Evolutionary conservation across 2,329 filamentous ascomycete species (phyloP).

Genomic region (Plectosphaerella sp.): DNA sequence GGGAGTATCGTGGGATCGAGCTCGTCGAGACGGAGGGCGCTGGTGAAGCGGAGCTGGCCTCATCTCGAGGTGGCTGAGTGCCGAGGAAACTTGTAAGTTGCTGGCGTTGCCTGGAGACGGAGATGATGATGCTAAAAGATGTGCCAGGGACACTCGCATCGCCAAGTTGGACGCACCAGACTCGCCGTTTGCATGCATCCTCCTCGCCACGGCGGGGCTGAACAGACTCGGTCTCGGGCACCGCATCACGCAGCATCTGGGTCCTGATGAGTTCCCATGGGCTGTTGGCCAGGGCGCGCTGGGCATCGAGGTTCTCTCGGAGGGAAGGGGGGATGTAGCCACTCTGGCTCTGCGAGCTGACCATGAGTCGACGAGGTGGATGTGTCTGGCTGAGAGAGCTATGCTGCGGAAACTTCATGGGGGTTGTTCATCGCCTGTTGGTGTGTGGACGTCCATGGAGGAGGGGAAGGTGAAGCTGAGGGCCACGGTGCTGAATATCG

Average conservation of each 20-base stretch:
- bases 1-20: constrained; percentile 8
- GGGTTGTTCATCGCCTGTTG: constrained; percentile 12
- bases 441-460: constrained; percentile 1
- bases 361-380: constrained; percentile 9
- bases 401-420: constrained; percentile 12
- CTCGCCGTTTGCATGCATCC: constrained; percentile 8
- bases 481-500: constrained; percentile 3
- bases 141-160: constrained; percentile 9
- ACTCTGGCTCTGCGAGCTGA: constrained; percentile 5
- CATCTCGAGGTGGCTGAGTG: constrained; percentile 10
- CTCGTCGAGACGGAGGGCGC: constrained; percentile 6
- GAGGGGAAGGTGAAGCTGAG: constrained; percentile 1
- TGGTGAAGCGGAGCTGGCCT: constrained; percentile 8
- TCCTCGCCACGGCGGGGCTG: constrained; percentile 9
- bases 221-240: constrained; percentile 6
- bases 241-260: constrained; percentile 9
- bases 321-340: constrained; percentile 3
- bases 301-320: constrained; percentile 7
- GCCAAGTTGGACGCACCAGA: constrained; percentile 10
- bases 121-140: neutral
- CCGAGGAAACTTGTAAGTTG: constrained; percentile 11
- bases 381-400: constrained; percentile 7
- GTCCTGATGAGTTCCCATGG: constrained; percentile 7
- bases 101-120: too few relatives aligned
- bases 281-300: constrained; percentile 11